A percentile compares a stretch with the other conserved stretches of the same genome.
Conservation (phyloP, 2,329 filamentous ascomycete genomes). For the Fonsecaea erecta region DNA sequence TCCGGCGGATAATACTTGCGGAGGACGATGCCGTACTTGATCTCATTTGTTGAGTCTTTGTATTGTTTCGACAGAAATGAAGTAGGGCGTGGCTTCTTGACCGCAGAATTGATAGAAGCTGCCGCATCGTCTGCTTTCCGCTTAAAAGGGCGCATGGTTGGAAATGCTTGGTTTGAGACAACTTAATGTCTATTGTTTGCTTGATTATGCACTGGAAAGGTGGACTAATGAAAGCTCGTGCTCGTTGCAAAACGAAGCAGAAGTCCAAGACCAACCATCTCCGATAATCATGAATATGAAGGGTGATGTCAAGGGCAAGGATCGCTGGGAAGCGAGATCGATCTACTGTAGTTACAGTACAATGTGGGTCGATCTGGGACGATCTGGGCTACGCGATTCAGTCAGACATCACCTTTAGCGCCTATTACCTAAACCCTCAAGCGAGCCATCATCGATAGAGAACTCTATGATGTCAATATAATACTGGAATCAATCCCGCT, state of each 20-base stretch:
- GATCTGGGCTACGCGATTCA: too few species aligned
- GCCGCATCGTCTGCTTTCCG: slow-evolving; percentile 16
- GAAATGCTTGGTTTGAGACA: neutral
- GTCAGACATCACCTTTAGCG: too few species aligned
- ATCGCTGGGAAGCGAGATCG: slow-evolving; percentile 18
- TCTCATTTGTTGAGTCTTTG: slow-evolving; percentile 38
- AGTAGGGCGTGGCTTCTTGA: slow-evolving; percentile 12
- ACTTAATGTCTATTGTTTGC: neutral
- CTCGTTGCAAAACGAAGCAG: neutral
- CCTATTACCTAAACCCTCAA: too few species aligned
- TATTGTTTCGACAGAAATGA: slow-evolving; percentile 9
- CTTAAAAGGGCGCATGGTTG: slow-evolving; percentile 18
- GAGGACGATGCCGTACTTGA: slow-evolving; percentile 66
- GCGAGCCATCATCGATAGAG: too few species aligned
- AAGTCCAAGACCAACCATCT: neutral
- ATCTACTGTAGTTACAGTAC: too few species aligned
- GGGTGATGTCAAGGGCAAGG: slow-evolving; percentile 17
- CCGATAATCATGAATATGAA: neutral
- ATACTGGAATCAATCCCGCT: too few species aligned
- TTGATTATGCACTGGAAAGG: neutral
- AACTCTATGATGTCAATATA: too few species aligned
- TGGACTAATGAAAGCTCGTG: neutral
- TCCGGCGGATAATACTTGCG: slow-evolving; percentile 82
- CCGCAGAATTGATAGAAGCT: neutral
- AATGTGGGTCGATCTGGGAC: neutral